Evolutionary conservation across 768 basidiomycete species (phyloP).

Genomic region (Agrocybe chaxingu): DNA sequence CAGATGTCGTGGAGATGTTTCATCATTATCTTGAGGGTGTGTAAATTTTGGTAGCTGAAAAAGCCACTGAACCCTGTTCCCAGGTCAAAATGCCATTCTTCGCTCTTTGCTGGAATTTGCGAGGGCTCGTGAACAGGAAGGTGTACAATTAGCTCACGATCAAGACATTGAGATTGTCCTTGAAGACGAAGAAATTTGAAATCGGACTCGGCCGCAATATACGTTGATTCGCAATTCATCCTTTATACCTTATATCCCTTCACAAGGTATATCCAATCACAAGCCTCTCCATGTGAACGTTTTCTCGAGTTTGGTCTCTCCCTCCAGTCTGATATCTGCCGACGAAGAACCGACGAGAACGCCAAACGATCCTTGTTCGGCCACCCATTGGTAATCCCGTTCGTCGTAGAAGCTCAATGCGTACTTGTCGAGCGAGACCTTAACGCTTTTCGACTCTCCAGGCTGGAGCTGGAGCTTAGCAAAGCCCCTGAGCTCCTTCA

Average conservation of each 20-base stretch:
- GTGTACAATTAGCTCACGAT: conserved; percentile 44
- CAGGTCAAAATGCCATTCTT: conserved; percentile 63
- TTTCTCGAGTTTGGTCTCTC: conserved; percentile 28
- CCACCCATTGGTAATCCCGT: conserved; percentile 39
- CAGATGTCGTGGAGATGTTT: conserved; percentile 64
- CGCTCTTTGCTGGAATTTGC: conserved; percentile 49
- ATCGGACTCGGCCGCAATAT: neutral
- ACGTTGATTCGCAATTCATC: neutral
- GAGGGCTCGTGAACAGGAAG: conserved; percentile 41
- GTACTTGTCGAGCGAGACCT: conserved; percentile 39
- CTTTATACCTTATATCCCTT: neutral
- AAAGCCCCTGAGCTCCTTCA: conserved; percentile 46
- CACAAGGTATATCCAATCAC: conserved; percentile 12
- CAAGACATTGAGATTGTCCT: conserved; percentile 55
- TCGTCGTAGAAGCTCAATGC: conserved; percentile 51
- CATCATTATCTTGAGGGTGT: conserved; percentile 64
- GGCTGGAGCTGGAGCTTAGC: conserved; percentile 41
- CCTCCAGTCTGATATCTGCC: conserved; percentile 34
- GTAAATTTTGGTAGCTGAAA: conserved; percentile 3
- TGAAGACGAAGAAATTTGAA: conserved; percentile 27
- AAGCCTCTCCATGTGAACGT: conserved; percentile 41
- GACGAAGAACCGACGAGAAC: conserved; percentile 47
- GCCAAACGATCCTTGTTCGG: conserved; percentile 43
- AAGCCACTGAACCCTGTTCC: neutral
- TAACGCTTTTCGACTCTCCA: conserved; percentile 37